Percentiles rank a stretch among this genome's conserved stretches.
phyloP scores from a whole-genome alignment of 2,329 filamentous ascomycete genomes.

The Ophiostoma himal-ulmi region DNA sequence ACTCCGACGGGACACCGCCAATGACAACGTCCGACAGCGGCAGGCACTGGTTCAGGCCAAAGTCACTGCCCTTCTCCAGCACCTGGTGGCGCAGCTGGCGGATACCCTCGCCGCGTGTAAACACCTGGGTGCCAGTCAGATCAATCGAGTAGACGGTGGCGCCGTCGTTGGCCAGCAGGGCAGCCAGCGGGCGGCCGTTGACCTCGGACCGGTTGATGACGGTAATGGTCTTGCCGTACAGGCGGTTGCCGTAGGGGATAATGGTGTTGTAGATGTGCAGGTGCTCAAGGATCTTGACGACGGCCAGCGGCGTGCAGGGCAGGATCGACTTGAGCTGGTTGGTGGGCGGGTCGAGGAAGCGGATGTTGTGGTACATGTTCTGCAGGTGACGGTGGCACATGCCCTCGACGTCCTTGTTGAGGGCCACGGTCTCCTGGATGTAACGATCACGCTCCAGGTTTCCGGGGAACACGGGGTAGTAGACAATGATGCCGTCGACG shows the following conservation, averaged over 20 bases:
- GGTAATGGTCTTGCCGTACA: constrained; percentile 90
- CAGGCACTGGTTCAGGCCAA: constrained; percentile 67
- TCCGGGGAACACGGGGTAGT: constrained; percentile 87
- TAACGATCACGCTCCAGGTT: constrained; percentile 87
- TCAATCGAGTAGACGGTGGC: constrained; percentile 94
- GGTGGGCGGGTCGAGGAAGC: constrained; percentile 75
- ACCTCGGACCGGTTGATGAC: constrained; percentile 96
- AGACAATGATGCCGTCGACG: constrained; percentile 90
- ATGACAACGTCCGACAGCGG: constrained; percentile 92
- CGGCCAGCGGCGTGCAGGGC: constrained; percentile 89
- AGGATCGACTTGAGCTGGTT: constrained; percentile 84
- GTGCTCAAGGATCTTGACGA: constrained; percentile 95
- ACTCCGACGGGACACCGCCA: constrained; percentile 79
- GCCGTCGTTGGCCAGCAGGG: constrained; percentile 90
- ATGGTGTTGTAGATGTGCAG: constrained; percentile 95
- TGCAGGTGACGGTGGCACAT: constrained; percentile 89
- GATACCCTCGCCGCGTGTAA: constrained; percentile 82
- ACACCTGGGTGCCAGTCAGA: constrained; percentile 83
- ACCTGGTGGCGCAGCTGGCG: constrained; percentile 82
- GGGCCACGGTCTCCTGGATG: constrained; percentile 86
- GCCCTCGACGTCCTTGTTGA: constrained; percentile 92
- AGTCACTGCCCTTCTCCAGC: constrained; percentile 71
- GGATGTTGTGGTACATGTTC: constrained; percentile 99
- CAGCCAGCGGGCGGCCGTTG: constrained; percentile 86
- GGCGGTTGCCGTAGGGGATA: constrained; percentile 81